Evolutionary conservation across 371 early-diverging fungal species (phyloP), one percentile per base, ranked within the genome.

Genomic region (Rhizopus stolonifer): DNA sequence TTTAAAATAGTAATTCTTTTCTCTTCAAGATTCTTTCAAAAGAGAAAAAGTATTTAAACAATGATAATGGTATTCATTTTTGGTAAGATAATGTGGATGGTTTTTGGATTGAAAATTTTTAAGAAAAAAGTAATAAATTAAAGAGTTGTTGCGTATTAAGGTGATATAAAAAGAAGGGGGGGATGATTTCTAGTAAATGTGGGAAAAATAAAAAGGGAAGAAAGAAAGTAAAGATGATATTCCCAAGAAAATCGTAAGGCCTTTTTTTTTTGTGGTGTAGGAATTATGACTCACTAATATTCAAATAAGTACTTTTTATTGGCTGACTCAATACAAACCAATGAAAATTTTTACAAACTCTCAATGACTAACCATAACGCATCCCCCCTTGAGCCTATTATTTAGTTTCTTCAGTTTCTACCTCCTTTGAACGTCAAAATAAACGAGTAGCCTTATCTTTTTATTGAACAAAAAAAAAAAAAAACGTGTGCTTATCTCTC

Each of bases 281-380:
- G 21, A 21, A 42, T 21, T 42, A 42, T 42, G 42, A 42, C 42
- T 42, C 42, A 42, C 42, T 21, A 5, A 7, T 42, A 10, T 21
- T 42, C 5, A 42, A 19, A 42, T 19, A 19, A 8, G 5, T 7
- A 10, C 4, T 19, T 42, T 42, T 19, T 5, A 42, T 42, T 42
- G 42, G 42, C 8, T 42, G 18, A 6, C 17, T 21, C 9, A 4
- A n/a, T 21, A 36, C 15, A 21, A 15, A 21, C 42, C 42, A 42
- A 42, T 42, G 42, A 42, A 42, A 42, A 42, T 22, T 42, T 42
- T 42, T 42, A 42, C 19, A 10, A 42, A 7, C 21, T 42, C 42
- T 42, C 7, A 19, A 18, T 19, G 21, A 9, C 21, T 42, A n/a
- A 19, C 10, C 21, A 42, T 15, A 36, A 15, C 36, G 5, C n/a